Conservation (phyloP, 331 rosid genomes). For the Quercus lobata region DNA sequence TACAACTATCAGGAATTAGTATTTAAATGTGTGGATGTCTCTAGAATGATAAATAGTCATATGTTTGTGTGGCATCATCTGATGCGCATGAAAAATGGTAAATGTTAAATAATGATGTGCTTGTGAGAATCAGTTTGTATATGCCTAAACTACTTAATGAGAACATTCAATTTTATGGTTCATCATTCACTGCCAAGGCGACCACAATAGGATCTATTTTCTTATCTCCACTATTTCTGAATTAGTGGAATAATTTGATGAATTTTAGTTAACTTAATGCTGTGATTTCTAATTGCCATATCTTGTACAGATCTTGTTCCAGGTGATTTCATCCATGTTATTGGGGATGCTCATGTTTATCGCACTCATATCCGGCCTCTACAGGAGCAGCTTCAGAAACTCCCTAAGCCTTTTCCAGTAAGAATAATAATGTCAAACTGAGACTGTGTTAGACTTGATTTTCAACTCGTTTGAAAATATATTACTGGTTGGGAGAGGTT, state of each 20-base stretch:
- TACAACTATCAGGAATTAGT: neutral
- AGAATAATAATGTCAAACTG: constrained; percentile 18
- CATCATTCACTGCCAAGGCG: neutral
- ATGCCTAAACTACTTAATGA: neutral
- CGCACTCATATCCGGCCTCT: constrained; percentile 92
- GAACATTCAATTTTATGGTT: neutral
- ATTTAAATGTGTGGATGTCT: neutral
- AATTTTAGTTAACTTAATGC: neutral
- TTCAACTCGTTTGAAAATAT: neutral
- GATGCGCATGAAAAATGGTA: neutral
- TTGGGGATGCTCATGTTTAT: constrained; percentile 96
- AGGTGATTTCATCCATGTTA: constrained; percentile 84
- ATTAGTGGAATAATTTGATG: neutral
- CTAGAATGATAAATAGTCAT: neutral
- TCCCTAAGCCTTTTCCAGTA: constrained; percentile 96
- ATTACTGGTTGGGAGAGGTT: neutral
- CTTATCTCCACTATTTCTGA: neutral
- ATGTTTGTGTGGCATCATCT: neutral
- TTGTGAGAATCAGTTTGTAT: neutral
- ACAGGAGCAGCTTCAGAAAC: constrained; percentile 89
- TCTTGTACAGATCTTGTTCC: constrained; percentile 64
- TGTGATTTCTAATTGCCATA: neutral
- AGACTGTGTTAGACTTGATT: constrained; percentile 1
- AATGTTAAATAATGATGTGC: neutral
- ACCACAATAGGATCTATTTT: neutral